Percentiles rank a stretch among this genome's conserved stretches.
phyloP scores from a whole-genome alignment of 331 rosid species.

The Pyrus hybrid region DNA sequence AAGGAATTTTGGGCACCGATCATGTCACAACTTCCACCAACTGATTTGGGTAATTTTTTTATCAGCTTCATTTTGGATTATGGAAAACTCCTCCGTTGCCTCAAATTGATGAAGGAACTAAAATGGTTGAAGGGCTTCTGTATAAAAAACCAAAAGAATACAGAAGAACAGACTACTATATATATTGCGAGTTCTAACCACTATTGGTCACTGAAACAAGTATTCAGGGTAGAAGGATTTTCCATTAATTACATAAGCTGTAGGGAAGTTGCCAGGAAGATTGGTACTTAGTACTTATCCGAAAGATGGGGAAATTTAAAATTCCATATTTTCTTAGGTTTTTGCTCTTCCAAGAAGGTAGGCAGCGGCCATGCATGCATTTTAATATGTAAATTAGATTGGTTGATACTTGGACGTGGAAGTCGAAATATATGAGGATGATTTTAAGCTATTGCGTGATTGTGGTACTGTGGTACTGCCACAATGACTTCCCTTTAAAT shows the following conservation, averaged over 20 bases:
- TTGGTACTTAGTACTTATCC: too few species aligned
- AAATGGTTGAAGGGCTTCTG: background rate
- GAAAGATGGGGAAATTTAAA: too few species aligned
- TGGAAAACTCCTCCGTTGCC: constrained; percentile 17
- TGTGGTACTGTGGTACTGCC: too few species aligned
- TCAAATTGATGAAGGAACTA: background rate
- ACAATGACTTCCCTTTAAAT: too few species aligned
- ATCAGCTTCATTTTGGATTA: constrained; percentile 8
- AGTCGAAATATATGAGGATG: too few species aligned
- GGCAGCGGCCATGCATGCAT: too few species aligned
- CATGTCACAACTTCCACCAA: background rate
- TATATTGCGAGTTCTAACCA: background rate
- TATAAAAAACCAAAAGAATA: background rate
- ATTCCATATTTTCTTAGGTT: too few species aligned
- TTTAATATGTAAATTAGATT: too few species aligned
- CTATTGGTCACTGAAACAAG: background rate
- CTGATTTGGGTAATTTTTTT: background rate
- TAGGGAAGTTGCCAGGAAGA: background rate
- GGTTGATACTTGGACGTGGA: too few species aligned
- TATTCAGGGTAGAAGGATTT: background rate
- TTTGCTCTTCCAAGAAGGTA: too few species aligned
- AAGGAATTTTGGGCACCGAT: background rate
- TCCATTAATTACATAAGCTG: background rate
- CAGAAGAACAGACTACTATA: background rate
- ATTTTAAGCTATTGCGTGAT: too few species aligned